Evolutionary conservation across 305 asterid species (phyloP).

Genomic region (Fraxinus ornus): DNA sequence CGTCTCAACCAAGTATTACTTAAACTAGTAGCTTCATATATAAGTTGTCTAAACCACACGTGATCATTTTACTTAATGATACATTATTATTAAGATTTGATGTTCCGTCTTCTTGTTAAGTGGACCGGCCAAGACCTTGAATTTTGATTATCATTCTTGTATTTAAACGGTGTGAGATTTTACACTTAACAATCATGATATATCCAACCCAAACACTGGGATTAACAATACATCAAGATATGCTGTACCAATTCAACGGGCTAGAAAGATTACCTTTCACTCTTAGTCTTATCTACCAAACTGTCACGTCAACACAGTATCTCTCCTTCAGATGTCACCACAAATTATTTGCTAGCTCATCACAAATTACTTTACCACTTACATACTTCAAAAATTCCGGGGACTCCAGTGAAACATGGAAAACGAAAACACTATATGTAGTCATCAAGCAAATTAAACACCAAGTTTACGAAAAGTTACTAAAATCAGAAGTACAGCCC

Average conservation of each 20-base stretch:
- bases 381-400: neutral
- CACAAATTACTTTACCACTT: neutral
- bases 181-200: neutral
- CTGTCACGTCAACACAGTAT: neutral
- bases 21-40: neutral
- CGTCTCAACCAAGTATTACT: neutral
- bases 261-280: neutral
- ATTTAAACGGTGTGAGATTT: neutral
- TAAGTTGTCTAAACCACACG: neutral
- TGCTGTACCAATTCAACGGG: neutral
- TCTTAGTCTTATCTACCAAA: neutral
- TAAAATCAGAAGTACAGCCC: neutral
- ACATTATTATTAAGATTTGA: neutral
- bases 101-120: neutral
- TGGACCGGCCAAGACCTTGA: neutral
- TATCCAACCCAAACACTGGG: neutral
- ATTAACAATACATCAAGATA: neutral
- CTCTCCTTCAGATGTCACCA: neutral
- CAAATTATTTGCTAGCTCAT: neutral
- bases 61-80: neutral
- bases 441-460: conserved; percentile 4
- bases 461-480: neutral
- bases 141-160: neutral
- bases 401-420: neutral
- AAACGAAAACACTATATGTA: neutral